Evolutionary conservation across 192 early-diverging fungal species (phyloP).

Genomic region (Coemansia sp.): DNA sequence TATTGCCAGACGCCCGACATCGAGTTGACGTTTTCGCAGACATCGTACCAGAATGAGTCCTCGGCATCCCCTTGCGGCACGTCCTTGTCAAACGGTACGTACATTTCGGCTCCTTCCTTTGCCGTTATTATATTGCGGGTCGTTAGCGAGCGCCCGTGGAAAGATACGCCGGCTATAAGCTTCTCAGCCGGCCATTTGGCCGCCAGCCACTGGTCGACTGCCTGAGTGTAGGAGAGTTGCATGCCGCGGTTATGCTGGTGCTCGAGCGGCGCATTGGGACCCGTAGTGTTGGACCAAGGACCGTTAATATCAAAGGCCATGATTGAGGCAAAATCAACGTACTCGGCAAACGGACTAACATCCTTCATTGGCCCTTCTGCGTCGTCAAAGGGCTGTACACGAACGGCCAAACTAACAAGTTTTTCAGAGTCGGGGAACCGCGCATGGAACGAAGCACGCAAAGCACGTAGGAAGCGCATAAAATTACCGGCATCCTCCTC

Average conservation of each 20-base stretch:
- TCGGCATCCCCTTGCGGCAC: constrained; percentile 62
- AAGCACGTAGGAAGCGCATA: constrained; percentile 41
- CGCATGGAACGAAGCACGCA: constrained; percentile 40
- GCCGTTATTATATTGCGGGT: constrained; percentile 49
- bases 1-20: constrained; percentile 70
- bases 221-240: constrained; percentile 47
- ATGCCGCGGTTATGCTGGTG: constrained; percentile 40
- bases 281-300: constrained; percentile 61
- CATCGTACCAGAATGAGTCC: constrained; percentile 54
- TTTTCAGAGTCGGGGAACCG: constrained; percentile 48
- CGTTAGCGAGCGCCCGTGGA: constrained; percentile 62
- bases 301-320: constrained; percentile 72
- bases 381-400: constrained; percentile 63
- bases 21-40: constrained; percentile 44
- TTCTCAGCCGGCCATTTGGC: constrained; percentile 68
- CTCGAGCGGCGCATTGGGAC: constrained; percentile 65
- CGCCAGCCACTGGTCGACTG: constrained; percentile 59
- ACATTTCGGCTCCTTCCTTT: constrained; percentile 50
- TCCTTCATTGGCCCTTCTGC: constrained; percentile 58
- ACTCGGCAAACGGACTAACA: constrained; percentile 62
- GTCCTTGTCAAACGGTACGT: constrained; percentile 37
- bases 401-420: constrained; percentile 66
- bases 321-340: constrained; percentile 68
- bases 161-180: constrained; percentile 64
- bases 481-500: constrained; percentile 52